Conservation (phyloP, 345 rosid genomes). For the Physaria fendleri region DNA sequence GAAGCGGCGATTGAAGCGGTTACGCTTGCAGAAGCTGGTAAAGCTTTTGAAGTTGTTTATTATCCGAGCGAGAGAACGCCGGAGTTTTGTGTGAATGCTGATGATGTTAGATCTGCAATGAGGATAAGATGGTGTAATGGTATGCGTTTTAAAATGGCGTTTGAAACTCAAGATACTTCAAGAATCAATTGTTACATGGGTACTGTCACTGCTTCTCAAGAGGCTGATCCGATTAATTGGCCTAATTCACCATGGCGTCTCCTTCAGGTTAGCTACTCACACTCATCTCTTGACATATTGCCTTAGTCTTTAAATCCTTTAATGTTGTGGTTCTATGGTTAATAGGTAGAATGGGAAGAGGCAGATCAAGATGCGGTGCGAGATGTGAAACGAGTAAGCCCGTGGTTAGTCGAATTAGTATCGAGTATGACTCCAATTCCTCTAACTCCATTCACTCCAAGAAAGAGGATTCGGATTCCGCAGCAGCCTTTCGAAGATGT, state of each 20-base stretch:
- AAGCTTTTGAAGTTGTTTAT: slow-evolving; percentile 68
- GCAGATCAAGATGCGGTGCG: slow-evolving; percentile 95
- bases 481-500: no score
- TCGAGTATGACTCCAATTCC: no score
- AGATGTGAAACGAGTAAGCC: slow-evolving; percentile 81
- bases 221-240: slow-evolving; percentile 78
- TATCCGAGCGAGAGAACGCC: slow-evolving; percentile 81
- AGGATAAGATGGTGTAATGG: slow-evolving; percentile 78
- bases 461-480: no score
- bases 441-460: no score
- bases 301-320: not conserved
- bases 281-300: no score
- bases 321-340: not conserved
- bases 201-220: slow-evolving; percentile 78
- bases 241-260: slow-evolving; percentile 93
- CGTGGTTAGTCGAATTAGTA: slow-evolving; percentile 92
- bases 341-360: slow-evolving; percentile 94
- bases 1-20: slow-evolving; percentile 76
- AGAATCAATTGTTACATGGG: slow-evolving; percentile 98
- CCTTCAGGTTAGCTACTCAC: slow-evolving; percentile 49
- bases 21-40: slow-evolving; percentile 55
- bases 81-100: slow-evolving; percentile 71
- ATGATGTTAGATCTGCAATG: slow-evolving; percentile 58
- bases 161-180: slow-evolving; percentile 87
- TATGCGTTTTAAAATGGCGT: slow-evolving; percentile 97